Evolutionary conservation across 2,329 filamentous ascomycete genomes (phyloP).

Genomic region (Colletotrichum filicis): DNA sequence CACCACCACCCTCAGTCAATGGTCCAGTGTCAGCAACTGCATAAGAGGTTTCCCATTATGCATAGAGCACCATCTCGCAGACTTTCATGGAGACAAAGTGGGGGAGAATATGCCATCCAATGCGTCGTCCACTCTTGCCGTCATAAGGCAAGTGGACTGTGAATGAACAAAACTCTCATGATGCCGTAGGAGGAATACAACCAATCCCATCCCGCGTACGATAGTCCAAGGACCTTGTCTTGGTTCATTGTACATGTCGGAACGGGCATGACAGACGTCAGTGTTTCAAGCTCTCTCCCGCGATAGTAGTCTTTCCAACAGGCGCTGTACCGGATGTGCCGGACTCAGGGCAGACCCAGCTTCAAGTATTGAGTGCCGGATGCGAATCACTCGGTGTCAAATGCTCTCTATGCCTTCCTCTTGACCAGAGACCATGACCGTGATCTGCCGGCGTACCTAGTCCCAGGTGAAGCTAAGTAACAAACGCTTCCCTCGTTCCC

Average conservation of each 20-base stretch:
- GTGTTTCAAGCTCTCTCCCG: conserved; percentile 3
- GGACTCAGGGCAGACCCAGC: too few species aligned
- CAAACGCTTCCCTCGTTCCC: too few species aligned
- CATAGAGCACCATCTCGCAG: neutral
- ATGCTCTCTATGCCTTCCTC: too few species aligned
- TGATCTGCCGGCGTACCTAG: too few species aligned
- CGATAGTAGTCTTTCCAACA: neutral
- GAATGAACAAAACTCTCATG: too few species aligned
- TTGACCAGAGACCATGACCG: too few species aligned
- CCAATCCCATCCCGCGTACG: neutral
- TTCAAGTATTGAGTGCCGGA: too few species aligned
- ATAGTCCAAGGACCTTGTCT: neutral
- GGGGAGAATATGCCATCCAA: neutral
- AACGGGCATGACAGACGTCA: conserved; percentile 4
- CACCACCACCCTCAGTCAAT: neutral
- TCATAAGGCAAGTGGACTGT: neutral
- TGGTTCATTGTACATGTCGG: neutral
- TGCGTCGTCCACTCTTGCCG: too few species aligned
- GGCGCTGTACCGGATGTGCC: too few species aligned
- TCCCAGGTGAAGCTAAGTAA: too few species aligned
- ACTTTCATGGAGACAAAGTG: neutral
- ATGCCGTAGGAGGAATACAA: neutral
- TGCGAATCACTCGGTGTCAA: too few species aligned
- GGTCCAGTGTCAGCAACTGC: neutral
- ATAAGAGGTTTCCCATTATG: neutral